Base-by-base conservation (phyloP, 179 eudicot species). In the Pouteria campechiana region DNA sequence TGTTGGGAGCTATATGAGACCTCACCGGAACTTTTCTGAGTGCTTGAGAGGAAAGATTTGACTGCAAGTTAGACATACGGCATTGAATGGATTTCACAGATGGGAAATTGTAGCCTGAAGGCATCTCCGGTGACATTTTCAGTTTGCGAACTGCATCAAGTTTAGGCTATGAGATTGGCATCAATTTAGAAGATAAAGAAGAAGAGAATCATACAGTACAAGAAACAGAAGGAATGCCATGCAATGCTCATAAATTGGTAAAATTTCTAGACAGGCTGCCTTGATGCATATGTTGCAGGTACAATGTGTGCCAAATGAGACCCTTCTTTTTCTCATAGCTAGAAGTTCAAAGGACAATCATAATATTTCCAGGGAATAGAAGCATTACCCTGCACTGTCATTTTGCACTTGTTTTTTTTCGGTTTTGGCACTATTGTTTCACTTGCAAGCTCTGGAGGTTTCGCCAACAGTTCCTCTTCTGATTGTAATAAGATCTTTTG, bases 311-410 rank as follows among this genome's bases (percentile, higher is more conserved):
- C n/a, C n/a, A n/a, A n/a, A n/a, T n/a, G n/a, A n/a, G n/a, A n/a
- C n/a, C n/a, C n/a, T n/a, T n/a, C n/a, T n/a, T n/a, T n/a, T n/a
- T n/a, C n/a, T n/a, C n/a, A n/a, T n/a, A n/a, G n/a, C n/a, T n/a
- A n/a, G n/a, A n/a, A n/a, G n/a, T n/a, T n/a, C n/a, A n/a, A n/a
- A n/a, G n/a, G n/a, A n/a, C n/a, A n/a, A n/a, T n/a, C n/a, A n/a
- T n/a, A n/a, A n/a, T n/a, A n/a, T n/a, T n/a, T n/a, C n/a, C n/a
- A n/a, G n/a, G 23, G 41, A 50, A 25, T 23, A 16, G 17, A 23
- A 45, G 32, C 27, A 10, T 31, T 68, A 87, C 99, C 99, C 83
- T 87, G 99, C 57, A 92, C 94, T 71, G 79, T 92, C 78, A 92
- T 79, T 69, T 82, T 92, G 36, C 99, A 96, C 54, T 87, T 58